phyloP scores from a whole-genome alignment of 345 rosid species.

The Lagerstroemia speciosa region DNA sequence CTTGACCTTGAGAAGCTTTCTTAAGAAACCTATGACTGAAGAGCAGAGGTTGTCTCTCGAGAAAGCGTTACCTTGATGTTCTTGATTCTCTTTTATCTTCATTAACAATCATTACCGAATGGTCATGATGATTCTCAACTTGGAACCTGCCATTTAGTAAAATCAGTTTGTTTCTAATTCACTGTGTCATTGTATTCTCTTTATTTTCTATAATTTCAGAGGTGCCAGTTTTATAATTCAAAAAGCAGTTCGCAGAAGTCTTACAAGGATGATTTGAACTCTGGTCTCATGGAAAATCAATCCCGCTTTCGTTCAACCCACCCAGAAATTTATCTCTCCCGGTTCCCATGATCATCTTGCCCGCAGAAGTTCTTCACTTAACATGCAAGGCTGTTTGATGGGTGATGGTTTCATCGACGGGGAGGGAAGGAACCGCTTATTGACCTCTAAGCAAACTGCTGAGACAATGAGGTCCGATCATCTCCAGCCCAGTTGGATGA shows the following conservation, averaged over 20 bases:
- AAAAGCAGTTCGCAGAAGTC: slow-evolving; percentile 37
- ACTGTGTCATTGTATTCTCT: slow-evolving; percentile 6
- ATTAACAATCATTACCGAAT: neutral
- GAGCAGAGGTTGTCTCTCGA: neutral
- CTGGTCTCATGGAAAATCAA: slow-evolving; percentile 22
- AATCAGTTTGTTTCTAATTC: neutral
- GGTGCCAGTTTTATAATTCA: slow-evolving; percentile 29
- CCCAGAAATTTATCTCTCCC: slow-evolving; percentile 29
- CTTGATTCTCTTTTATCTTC: neutral
- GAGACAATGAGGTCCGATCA: slow-evolving; percentile 37
- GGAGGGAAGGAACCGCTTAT: slow-evolving; percentile 23
- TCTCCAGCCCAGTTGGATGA: slow-evolving; percentile 22
- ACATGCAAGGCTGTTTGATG: slow-evolving; percentile 30
- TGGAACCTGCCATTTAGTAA: neutral
- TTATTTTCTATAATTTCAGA: slow-evolving; percentile 27
- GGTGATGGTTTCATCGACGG: slow-evolving; percentile 29
- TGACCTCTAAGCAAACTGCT: slow-evolving; percentile 33
- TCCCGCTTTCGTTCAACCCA: slow-evolving; percentile 31
- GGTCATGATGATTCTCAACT: neutral
- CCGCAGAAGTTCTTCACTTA: slow-evolving; percentile 26
- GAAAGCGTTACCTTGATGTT: neutral
- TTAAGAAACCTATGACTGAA: neutral
- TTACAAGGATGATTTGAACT: slow-evolving; percentile 28
- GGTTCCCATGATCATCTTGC: slow-evolving; percentile 27
- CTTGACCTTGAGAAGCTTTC: neutral